Evolutionary conservation across 2,329 filamentous ascomycete genomes (phyloP).

Genomic region (Plenodomus lindquistii): DNA sequence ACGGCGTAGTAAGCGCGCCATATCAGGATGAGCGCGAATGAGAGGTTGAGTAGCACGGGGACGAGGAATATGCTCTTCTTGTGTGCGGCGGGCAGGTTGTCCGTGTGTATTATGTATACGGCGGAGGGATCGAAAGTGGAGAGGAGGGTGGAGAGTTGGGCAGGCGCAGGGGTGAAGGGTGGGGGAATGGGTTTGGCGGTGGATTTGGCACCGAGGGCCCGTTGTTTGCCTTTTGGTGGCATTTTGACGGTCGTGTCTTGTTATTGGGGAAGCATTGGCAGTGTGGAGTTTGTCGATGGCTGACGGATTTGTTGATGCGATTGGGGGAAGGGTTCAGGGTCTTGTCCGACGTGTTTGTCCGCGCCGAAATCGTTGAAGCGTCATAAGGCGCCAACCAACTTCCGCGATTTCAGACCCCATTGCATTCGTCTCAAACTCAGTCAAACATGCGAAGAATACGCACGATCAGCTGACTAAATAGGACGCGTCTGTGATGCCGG

Average conservation of each 20-base stretch:
- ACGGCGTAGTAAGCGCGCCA: constrained; percentile 70
- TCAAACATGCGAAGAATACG: background rate
- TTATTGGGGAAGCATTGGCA: background rate
- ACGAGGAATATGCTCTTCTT: constrained; percentile 85
- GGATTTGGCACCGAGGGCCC: constrained; percentile 12
- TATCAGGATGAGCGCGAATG: constrained; percentile 65
- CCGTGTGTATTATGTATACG: constrained; percentile 85
- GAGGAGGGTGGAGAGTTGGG: constrained; percentile 67
- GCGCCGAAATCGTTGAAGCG: background rate
- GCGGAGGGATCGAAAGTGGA: constrained; percentile 66
- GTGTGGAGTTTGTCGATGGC: background rate
- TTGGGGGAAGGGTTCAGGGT: background rate
- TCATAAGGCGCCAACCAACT: background rate
- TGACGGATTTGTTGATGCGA: background rate
- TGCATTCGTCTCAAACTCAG: background rate
- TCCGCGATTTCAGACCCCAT: background rate
- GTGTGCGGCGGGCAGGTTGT: constrained; percentile 68
- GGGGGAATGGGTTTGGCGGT: constrained; percentile 27
- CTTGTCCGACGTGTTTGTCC: background rate
- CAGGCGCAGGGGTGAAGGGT: constrained; percentile 70
- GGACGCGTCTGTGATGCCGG: background rate
- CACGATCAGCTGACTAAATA: background rate
- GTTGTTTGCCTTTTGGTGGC: constrained; percentile 26
- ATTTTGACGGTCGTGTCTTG: constrained; percentile 7
- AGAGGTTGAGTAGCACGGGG: constrained; percentile 74